A percentile compares a stretch with the other conserved stretches of the same genome.
Evolutionary conservation across 2,329 filamentous ascomycete species (phyloP).

Genomic region (Trichoderma hamatum): DNA sequence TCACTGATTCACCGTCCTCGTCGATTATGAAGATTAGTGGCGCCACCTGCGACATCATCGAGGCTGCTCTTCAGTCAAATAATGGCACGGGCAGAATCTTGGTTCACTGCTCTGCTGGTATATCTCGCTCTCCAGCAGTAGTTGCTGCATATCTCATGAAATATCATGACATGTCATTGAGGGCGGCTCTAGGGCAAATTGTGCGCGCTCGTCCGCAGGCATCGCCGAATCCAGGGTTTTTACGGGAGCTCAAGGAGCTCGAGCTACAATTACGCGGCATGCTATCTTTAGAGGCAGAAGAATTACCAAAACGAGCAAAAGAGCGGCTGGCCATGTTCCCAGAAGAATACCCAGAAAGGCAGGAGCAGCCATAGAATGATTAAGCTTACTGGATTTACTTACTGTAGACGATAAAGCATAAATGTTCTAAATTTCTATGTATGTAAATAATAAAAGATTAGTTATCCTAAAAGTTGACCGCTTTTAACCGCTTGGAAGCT

Average conservation of each 20-base stretch:
- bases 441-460: background rate
- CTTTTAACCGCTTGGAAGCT: background rate
- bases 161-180: conserved; percentile 2
- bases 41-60: conserved; percentile 9
- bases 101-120: conserved; percentile 20
- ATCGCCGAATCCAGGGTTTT: conserved; percentile 17
- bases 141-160: conserved; percentile 19
- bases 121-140: conserved; percentile 19
- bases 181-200: conserved; percentile 1
- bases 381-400: background rate
- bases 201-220: conserved; percentile 16
- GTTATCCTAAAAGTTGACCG: background rate
- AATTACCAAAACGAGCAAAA: conserved; percentile 11
- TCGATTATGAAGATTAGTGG: conserved; percentile 11
- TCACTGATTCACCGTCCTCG: conserved; percentile 22
- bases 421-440: background rate
- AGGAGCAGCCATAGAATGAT: background rate
- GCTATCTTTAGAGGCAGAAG: background rate
- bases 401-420: background rate
- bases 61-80: background rate
- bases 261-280: background rate
- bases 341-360: background rate
- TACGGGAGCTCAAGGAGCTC: conserved; percentile 9
- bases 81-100: conserved; percentile 11
- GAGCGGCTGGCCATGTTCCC: conserved; percentile 9